Base-by-base conservation (phyloP, 306 rosid species). In the Herpetospermum pedunculosum region DNA sequence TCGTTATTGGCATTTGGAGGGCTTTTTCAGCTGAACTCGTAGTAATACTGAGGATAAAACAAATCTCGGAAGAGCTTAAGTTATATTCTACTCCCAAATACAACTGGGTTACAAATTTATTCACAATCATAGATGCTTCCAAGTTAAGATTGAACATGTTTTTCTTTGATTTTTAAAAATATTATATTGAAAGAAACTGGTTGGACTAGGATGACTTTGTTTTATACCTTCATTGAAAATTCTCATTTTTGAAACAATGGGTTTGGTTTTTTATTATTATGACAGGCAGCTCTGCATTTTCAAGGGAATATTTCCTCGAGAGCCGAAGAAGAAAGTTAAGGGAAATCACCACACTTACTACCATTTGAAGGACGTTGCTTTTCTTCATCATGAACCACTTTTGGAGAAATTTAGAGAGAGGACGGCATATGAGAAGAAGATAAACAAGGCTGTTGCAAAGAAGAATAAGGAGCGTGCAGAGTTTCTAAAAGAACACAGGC, bases 311-410 rank as follows among this genome's bases (percentile, higher is more conserved):
- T 88, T 89, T 63, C 99, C 99, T 0, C 85, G 96, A 54, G 99
- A 94, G 81, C 97, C 99, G 1, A 94, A 88, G 90, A 91, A 94
- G 62, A 94, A 94, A 88, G 87, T 94, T 83, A 88, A 91, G 37
- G 99, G 99, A 74, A 91, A 83, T 63, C 97, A 94, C 76, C 92
- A 91, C 80, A 88, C 97, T 41, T 89, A 91, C 78, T 94, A 91
- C 81, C 99, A 94, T 60, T 85, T 91, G 73, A 94, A 94, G 88
- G 99, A 94, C 81, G 72, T 91, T 69, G 65, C 90, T n/a, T 94
- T 91, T 80, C 87, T 94, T 76, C 96, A 84, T 34, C 98, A 89
- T 0, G 98, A 94, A n/a, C 98, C 96, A 18, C 80, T 94, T 16
- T 74, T 91, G 54, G 96, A 91, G 82, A 75, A 83, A 30, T 85